Conservation (phyloP, 208 protist species). For the Leishmania amazonensis region DNA sequence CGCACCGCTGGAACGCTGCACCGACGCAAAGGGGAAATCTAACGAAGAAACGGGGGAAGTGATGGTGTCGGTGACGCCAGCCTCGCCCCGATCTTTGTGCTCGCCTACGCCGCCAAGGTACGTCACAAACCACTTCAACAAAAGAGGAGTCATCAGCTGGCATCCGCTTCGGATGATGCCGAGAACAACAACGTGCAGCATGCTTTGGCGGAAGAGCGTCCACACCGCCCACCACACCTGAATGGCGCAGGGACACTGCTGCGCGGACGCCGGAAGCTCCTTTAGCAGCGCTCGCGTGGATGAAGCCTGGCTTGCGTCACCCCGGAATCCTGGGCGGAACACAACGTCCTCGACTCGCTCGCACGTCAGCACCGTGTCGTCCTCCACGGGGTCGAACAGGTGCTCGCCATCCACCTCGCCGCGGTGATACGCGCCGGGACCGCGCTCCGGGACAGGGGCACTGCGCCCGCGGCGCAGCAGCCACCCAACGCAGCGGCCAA, state of each 20-base stretch:
- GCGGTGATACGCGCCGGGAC: conserved; percentile 34
- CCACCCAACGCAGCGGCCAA: not conserved
- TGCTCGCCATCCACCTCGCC: conserved; percentile 63
- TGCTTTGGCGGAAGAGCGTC: conserved; percentile 4
- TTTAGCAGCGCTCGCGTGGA: not conserved
- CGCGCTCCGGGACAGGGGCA: not conserved
- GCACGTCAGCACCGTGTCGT: conserved; percentile 48
- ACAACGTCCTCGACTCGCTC: conserved; percentile 36
- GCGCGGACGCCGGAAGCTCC: not conserved
- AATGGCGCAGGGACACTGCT: not conserved
- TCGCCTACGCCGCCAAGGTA: conserved; percentile 3
- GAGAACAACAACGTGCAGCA: not conserved
- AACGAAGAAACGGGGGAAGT: not conserved
- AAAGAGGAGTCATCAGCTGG: conserved; percentile 3
- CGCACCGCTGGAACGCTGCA: not conserved
- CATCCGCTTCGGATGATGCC: conserved; percentile 3
- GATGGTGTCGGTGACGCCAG: not conserved
- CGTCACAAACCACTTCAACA: conserved; percentile 17
- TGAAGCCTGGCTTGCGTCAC: not conserved
- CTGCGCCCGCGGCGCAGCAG: not conserved
- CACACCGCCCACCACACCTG: conserved; percentile 2
- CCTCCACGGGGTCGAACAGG: conserved; percentile 44
- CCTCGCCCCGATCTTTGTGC: not conserved
- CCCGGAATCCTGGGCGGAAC: not conserved
- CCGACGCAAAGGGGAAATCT: not conserved